These are phyloP conservation scores for Xylariaceae sp. DNA, from an alignment of 2,329 filamentous ascomycete species.

Conservation along the genomic window DNA sequence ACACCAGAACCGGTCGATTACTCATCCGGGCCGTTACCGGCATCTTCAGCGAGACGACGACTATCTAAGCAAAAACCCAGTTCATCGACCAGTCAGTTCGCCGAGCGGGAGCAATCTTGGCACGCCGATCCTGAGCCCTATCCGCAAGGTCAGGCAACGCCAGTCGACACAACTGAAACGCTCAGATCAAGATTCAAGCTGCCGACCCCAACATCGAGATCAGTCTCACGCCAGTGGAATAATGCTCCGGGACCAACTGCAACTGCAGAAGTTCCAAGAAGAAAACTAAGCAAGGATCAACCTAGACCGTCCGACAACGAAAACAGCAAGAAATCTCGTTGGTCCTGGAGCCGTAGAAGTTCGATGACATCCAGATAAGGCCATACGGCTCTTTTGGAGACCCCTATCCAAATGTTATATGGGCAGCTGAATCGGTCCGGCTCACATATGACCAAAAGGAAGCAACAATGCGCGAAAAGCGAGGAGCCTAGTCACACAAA, in stretches of 20 bases:
- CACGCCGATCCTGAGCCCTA: constrained; percentile 3
- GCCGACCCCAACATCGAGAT: constrained; percentile 2
- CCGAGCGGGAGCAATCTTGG: constrained; percentile 7
- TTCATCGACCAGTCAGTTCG: not conserved
- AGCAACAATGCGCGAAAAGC: too few relatives aligned
- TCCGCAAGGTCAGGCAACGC: constrained; percentile 8
- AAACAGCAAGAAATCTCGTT: constrained; percentile 6
- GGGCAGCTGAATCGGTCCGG: too few relatives aligned
- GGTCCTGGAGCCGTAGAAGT: constrained; percentile 14
- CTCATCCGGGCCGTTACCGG: constrained; percentile 1
- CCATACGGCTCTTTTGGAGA: too few relatives aligned
- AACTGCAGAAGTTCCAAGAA: constrained; percentile 1
- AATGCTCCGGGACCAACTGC: not conserved
- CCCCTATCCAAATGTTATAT: too few relatives aligned
- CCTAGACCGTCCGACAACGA: constrained; percentile 1
- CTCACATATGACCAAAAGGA: too few relatives aligned
- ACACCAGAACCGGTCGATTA: constrained; percentile 5
- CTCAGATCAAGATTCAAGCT: not conserved
- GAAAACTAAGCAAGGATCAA: constrained; percentile 13
- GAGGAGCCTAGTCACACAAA: too few relatives aligned
- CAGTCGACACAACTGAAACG: too few relatives aligned
- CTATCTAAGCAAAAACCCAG: constrained; percentile 20
- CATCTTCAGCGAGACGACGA: constrained; percentile 16
- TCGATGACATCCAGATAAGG: constrained; percentile 1
- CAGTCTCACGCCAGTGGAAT: constrained; percentile 1